Conservation (phyloP, 345 rosid genomes). For the Aurinia saxatilis region DNA sequence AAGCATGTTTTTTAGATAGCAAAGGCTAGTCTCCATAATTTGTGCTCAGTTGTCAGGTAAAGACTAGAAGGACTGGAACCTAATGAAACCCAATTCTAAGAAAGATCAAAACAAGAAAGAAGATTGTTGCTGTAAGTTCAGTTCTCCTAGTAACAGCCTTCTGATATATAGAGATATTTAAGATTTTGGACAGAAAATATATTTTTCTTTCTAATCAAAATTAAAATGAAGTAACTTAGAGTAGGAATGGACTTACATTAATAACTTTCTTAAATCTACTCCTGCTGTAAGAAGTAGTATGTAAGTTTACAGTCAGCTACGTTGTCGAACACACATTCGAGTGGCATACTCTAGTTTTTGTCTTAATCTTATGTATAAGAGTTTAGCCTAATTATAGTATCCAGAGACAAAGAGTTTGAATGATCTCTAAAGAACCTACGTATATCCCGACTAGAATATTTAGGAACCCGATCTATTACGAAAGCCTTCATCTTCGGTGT, state of each 20-base stretch:
- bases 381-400: slow-evolving; percentile 1
- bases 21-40: neutral
- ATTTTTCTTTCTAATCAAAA: neutral
- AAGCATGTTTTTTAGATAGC: neutral
- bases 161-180: neutral
- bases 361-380: neutral
- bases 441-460: neutral
- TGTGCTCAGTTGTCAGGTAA: neutral
- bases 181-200: neutral
- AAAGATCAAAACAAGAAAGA: neutral
- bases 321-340: neutral
- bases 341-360: neutral
- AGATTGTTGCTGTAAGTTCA: neutral
- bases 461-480: neutral
- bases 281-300: neutral
- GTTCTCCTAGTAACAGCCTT: slow-evolving; percentile 2
- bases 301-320: neutral
- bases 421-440: neutral
- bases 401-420: neutral
- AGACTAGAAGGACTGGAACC: neutral
- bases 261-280: neutral
- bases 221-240: neutral
- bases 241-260: slow-evolving; percentile 11
- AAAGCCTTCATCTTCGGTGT: neutral
- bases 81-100: neutral